phyloP scores from a whole-genome alignment of 106 monocot genomes.

The Platanthera zijinensis region DNA sequence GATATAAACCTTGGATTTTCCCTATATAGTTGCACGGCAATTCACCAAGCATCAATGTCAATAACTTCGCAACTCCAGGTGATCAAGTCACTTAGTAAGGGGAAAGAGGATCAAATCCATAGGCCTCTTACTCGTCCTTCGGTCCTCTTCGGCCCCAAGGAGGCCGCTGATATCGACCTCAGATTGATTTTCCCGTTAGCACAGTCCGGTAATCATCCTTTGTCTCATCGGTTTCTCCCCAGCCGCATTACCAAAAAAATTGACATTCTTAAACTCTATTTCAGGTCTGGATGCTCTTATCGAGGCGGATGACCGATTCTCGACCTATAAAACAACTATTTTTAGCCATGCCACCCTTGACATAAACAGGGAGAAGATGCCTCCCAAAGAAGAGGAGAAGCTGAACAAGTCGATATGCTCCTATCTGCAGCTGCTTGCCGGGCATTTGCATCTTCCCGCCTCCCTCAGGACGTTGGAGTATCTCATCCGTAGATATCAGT shows the following conservation, averaged over 20 bases:
- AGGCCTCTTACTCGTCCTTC: conserved; percentile 71
- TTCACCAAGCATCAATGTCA: conserved; percentile 20
- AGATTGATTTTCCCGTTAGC: conserved; percentile 64
- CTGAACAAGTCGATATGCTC: conserved; percentile 54
- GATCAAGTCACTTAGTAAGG: conserved; percentile 50
- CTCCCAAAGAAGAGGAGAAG: conserved; percentile 59
- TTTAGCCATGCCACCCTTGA: conserved; percentile 70
- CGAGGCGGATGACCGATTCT: conserved; percentile 41
- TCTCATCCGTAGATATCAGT: conserved; percentile 83
- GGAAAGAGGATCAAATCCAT: conserved; percentile 22
- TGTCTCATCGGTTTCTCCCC: not conserved
- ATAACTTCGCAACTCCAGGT: conserved; percentile 61
- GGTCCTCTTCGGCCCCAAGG: conserved; percentile 68
- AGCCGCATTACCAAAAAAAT: too few species aligned
- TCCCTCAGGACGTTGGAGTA: conserved; percentile 84
- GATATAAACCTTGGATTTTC: too few species aligned
- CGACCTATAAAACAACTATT: conserved; percentile 48
- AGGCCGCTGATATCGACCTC: conserved; percentile 84
- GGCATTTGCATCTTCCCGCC: conserved; percentile 47
- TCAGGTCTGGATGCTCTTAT: conserved; percentile 67
- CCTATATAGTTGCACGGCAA: too few species aligned
- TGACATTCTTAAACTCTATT: not conserved
- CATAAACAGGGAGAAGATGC: conserved; percentile 64
- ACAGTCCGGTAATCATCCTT: conserved; percentile 46
- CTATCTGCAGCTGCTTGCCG: conserved; percentile 65